phyloP scores from a whole-genome alignment of 2,329 filamentous ascomycete genomes.

The Biscogniauxia marginata region DNA sequence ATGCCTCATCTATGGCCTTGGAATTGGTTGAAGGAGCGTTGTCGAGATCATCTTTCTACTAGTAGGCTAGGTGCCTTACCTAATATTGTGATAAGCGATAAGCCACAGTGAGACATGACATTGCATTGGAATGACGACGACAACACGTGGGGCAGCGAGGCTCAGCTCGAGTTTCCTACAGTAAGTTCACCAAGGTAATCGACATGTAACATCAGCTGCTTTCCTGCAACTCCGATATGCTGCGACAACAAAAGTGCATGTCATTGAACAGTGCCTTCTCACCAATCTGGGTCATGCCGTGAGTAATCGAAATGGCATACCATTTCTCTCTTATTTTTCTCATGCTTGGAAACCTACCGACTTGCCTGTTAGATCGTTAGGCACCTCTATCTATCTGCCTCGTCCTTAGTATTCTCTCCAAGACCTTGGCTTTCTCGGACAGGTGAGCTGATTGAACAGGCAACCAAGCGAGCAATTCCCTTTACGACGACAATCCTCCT shows the following conservation, averaged over 20 bases:
- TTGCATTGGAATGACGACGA: constrained; percentile 21
- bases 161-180: constrained; percentile 11
- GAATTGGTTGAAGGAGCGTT: too few relatives aligned
- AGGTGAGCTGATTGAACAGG: too few relatives aligned
- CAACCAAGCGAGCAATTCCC: neutral
- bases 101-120: constrained; percentile 22
- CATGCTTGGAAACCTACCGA: neutral
- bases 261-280: neutral
- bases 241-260: neutral
- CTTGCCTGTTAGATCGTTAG: neutral
- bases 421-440: neutral
- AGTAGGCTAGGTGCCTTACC: neutral
- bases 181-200: neutral
- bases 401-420: neutral
- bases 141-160: constrained; percentile 16
- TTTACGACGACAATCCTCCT: too few relatives aligned
- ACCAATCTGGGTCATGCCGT: neutral
- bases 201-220: neutral
- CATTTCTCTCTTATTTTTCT: neutral
- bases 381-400: neutral
- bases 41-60: too few relatives aligned
- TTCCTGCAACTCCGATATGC: neutral
- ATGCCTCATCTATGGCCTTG: too few relatives aligned
- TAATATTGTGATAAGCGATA: constrained; percentile 2
- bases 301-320: neutral